A percentile compares a stretch with the other conserved stretches of the same genome.
These are phyloP conservation scores for Phylloboletellus chloephorus DNA, from an alignment of 1,284 basidiomycete species.

Conservation along the genomic window DNA sequence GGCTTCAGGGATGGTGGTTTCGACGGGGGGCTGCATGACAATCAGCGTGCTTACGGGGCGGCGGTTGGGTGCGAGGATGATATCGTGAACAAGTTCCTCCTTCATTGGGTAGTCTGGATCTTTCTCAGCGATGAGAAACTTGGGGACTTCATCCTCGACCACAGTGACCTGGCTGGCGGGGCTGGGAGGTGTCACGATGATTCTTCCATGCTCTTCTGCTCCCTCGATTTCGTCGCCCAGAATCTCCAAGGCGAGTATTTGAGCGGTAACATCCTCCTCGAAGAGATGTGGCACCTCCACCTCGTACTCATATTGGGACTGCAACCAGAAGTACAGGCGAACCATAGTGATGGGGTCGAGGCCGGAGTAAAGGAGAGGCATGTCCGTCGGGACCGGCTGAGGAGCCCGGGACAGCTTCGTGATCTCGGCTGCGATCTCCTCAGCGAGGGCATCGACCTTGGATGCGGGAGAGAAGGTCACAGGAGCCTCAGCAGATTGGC, in stretches of 20 bases:
- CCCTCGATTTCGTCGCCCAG: constrained; percentile 14
- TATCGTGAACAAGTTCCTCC: neutral
- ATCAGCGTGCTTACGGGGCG: constrained; percentile 20
- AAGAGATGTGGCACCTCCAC: constrained; percentile 23
- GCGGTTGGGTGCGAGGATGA: constrained; percentile 2
- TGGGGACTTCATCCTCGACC: constrained; percentile 19
- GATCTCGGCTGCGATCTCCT: constrained; percentile 19
- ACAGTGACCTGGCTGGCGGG: constrained; percentile 19
- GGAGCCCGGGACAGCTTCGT: constrained; percentile 16
- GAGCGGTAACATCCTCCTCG: constrained; percentile 20
- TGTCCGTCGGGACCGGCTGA: constrained; percentile 13
- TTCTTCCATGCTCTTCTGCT: constrained; percentile 14
- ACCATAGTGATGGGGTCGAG: constrained; percentile 26
- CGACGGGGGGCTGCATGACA: constrained; percentile 23
- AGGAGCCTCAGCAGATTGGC: constrained; percentile 9
- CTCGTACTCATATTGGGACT: constrained; percentile 23
- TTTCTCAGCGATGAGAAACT: constrained; percentile 8
- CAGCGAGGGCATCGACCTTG: constrained; percentile 16
- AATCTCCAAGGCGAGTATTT: constrained; percentile 22
- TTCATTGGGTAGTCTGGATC: constrained; percentile 8
- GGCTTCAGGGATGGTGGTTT: constrained; percentile 12
- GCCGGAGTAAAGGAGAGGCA: constrained; percentile 24
- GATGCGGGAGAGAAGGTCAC: constrained; percentile 7
- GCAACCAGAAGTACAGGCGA: constrained; percentile 26
- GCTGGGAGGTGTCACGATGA: constrained; percentile 4